These are phyloP conservation scores for Phylloporus rhodoxanthus DNA, from an alignment of 768 basidiomycete genomes.

Conservation along the genomic window DNA sequence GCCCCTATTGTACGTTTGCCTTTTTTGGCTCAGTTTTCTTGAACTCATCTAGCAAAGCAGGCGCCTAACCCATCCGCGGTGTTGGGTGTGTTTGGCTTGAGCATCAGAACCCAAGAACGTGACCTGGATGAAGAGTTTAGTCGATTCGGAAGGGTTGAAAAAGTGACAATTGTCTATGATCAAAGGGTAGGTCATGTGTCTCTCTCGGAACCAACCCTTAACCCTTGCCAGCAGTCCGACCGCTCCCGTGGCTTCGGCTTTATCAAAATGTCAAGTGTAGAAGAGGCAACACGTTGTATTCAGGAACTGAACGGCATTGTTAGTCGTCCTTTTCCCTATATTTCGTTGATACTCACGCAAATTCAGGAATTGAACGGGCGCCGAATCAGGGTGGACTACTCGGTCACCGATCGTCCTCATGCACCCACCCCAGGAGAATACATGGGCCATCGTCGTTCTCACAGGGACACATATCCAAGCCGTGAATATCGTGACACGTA, in stretches of 20 bases:
- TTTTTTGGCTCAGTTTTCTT: constrained; percentile 8
- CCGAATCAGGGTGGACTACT: constrained; percentile 94
- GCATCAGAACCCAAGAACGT: constrained; percentile 88
- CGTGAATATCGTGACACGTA: constrained; percentile 44
- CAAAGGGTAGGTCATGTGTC: constrained; percentile 62
- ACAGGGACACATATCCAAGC: constrained; percentile 41
- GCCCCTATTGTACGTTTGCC: constrained; percentile 61
- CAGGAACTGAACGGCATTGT: constrained; percentile 89
- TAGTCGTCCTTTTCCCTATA: constrained; percentile 27
- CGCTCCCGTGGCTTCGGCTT: constrained; percentile 98
- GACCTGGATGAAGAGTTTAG: constrained; percentile 94
- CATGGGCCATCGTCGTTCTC: constrained; percentile 79
- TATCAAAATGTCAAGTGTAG: constrained; percentile 85
- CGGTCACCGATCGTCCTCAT: constrained; percentile 89
- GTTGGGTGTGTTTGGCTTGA: constrained; percentile 96
- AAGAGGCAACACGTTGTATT: constrained; percentile 85
- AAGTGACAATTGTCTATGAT: constrained; percentile 95
- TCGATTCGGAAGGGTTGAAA: constrained; percentile 84
- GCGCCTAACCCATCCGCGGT: constrained; percentile 84
- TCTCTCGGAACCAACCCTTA: constrained; percentile 12
- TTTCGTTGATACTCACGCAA: constrained; percentile 3
- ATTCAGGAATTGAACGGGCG: constrained; percentile 87
- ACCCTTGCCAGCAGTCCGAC: constrained; percentile 57
- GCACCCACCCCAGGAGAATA: constrained; percentile 97
- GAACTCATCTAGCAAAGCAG: constrained; percentile 48